A percentile compares a stretch with the other conserved stretches of the same genome.
phyloP scores from a whole-genome alignment of 345 rosid genomes.

The sweet orange (Citrus sinensis) region DVS_A1.0 CM039162.1:3529001-3529500 shows the following conservation, averaged over 20 bases:
- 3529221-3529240: background rate
- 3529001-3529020: background rate
- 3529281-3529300: background rate
- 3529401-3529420: background rate
- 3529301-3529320: conserved; percentile 47
- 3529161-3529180: conserved; percentile 95
- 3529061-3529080: conserved; percentile 3
- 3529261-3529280: background rate
- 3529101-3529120: background rate
- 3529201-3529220: conserved; percentile 68
- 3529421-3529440: background rate
- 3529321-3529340: conserved; percentile 87
- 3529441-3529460: background rate
- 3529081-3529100: background rate
- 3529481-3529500: background rate
- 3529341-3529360: conserved; percentile 86
- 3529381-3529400: conserved; percentile 58
- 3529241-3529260: background rate
- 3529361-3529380: conserved; percentile 72
- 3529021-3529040: background rate
- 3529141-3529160: conserved; percentile 89
- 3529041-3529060: background rate
- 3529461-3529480: background rate
- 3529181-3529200: conserved; percentile 64
- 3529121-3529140: conserved; percentile 69